Evolutionary conservation across 1,284 basidiomycete species (phyloP).

Genomic region (Thecaphora thlaspeos): DNA sequence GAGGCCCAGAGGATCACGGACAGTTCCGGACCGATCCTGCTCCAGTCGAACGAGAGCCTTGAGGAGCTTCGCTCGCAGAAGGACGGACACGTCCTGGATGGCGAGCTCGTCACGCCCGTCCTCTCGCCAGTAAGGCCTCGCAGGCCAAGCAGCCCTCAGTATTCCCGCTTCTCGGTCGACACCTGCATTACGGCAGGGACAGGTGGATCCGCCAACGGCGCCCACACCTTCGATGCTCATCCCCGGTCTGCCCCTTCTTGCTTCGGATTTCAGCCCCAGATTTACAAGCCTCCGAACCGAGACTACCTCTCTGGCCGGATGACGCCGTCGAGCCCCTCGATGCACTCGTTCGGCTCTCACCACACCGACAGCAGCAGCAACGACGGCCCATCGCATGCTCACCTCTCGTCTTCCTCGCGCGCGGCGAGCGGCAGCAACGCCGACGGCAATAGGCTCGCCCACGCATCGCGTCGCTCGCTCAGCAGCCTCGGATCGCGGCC

Average conservation of each 20-base stretch:
- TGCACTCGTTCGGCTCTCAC: background rate
- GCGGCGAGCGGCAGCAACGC: too few relatives aligned
- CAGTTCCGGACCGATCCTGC: conserved; percentile 10
- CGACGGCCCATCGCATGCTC: too few relatives aligned
- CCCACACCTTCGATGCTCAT: too few relatives aligned
- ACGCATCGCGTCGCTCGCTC: conserved; percentile 26
- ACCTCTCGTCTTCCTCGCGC: too few relatives aligned
- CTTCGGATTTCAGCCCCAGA: conserved; percentile 21
- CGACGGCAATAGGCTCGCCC: background rate
- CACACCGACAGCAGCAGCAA: too few relatives aligned
- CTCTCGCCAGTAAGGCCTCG: too few relatives aligned
- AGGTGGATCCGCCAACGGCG: too few relatives aligned
- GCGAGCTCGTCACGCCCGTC: too few relatives aligned
- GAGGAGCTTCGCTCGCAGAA: conserved; percentile 17
- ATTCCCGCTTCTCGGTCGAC: too few relatives aligned
- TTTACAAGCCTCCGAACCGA: conserved; percentile 14
- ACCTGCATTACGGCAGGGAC: too few relatives aligned
- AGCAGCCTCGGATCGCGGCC: conserved; percentile 21
- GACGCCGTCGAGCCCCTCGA: conserved; percentile 5
- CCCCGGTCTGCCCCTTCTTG: background rate
- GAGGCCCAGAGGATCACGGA: conserved; percentile 19
- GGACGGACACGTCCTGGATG: background rate
- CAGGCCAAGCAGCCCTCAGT: too few relatives aligned
- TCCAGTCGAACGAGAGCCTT: conserved; percentile 15
- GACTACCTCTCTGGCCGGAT: conserved; percentile 6